phyloP scores from a whole-genome alignment of 2,329 filamentous ascomycete genomes.

The Fusarium nygamai region DNA sequence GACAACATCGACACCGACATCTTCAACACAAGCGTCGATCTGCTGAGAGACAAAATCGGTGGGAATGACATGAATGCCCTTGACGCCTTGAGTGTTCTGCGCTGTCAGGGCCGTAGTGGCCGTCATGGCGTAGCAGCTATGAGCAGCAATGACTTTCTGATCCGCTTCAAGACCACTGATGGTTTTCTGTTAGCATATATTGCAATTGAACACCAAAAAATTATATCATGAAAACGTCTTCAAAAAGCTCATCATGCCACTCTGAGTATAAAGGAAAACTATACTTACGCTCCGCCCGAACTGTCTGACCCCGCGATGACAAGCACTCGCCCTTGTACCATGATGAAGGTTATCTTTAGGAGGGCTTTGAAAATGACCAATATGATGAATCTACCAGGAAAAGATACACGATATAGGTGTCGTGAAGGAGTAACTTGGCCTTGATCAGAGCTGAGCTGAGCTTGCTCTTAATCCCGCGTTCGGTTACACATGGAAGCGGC shows the following conservation, averaged over 20 bases:
- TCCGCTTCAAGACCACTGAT: constrained; percentile 90
- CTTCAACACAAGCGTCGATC: constrained; percentile 84
- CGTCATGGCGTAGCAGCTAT: constrained; percentile 96
- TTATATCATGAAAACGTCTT: no score
- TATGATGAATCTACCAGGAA: no score
- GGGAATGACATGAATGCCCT: constrained; percentile 82
- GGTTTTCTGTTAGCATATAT: background rate
- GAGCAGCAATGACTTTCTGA: constrained; percentile 91
- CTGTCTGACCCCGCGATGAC: constrained; percentile 91
- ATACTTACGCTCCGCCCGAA: constrained; percentile 82
- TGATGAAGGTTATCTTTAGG: constrained; percentile 26
- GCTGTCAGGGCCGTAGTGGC: constrained; percentile 95
- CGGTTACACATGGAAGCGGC: constrained; percentile 1
- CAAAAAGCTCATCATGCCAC: constrained; percentile 1
- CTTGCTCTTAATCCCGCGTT: constrained; percentile 27
- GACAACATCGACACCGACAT: constrained; percentile 88
- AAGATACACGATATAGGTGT: background rate
- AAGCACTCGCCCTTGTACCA: constrained; percentile 67
- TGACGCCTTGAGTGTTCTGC: constrained; percentile 89
- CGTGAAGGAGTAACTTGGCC: background rate
- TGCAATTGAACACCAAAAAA: background rate
- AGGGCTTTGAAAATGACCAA: background rate
- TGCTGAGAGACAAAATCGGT: constrained; percentile 83
- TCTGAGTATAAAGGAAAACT: background rate
- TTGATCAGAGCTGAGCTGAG: background rate